Evolutionary conservation across 75 land plant genomes (phyloP), one percentile per base, ranked within the genome.

Genomic region (Pinus tabuliformis): DNA sequence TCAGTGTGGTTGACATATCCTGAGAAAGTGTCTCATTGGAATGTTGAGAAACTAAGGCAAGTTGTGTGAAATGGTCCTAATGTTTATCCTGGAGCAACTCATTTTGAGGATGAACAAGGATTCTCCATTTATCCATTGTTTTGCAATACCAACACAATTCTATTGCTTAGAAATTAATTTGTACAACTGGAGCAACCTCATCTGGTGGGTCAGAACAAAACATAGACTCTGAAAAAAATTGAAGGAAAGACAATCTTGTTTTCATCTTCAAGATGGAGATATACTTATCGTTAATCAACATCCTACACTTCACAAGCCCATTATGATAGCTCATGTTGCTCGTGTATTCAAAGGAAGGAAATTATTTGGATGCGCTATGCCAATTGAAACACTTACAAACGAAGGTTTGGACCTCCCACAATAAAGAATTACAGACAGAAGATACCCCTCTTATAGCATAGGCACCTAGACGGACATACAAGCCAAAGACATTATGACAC

Each of bases 1-100:
- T 97, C 99, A 36, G 65, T 85, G 59, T 84, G 84, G 28, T 78
- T 96, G 62, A 96, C 95, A 33, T 96, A 96, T 85, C 97, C 99
- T 16, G 99, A 96, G 97, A 90, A 86, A 80, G 95, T 92, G 18
- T 94, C 99, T 59, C 90, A 92, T 65, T 96, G 97, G 97, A 96
- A 96, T 83, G 85, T 76, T 17, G 76, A 76, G 18, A 83, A 82
- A 64, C 68, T 90, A 78, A 83, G 99, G 58, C 58, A 81, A 52
- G 84, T 87, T 42, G 86, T 96, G 11, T 75, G 86, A 33, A 96
- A 94, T 85, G 97, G 99, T 11, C 77, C 93, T 62, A 79, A 86
- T 56, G 76, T 82, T 36, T 89, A 96, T 91, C 99, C 99, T 42
- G 97, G 99, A 70, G 97, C 99, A 26, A 90, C 93, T 57, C 91